Percentiles rank a stretch among this genome's conserved stretches.
These are phyloP conservation scores for Bifiguratus adelaidae DNA, from an alignment of 192 early-diverging fungal genomes.

Conservation along the genomic window DNA sequence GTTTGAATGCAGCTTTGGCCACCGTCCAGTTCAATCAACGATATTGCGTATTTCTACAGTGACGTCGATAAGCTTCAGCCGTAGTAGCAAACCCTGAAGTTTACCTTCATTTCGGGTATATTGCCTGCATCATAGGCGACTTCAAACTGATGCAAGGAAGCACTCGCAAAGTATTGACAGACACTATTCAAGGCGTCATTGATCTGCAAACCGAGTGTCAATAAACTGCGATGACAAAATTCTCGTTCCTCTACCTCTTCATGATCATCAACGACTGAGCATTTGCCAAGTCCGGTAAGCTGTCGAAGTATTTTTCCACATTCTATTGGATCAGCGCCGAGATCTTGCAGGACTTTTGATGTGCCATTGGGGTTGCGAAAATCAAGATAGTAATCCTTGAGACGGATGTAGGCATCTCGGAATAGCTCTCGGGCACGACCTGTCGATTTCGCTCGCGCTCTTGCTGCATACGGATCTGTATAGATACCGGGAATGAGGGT, in stretches of 20 bases:
- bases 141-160: conserved; percentile 65
- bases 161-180: conserved; percentile 71
- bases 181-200: conserved; percentile 48
- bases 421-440: conserved; percentile 51
- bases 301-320: conserved; percentile 48
- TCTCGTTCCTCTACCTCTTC: conserved; percentile 50
- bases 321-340: conserved; percentile 43
- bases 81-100: not conserved
- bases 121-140: conserved; percentile 60
- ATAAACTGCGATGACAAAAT: not conserved
- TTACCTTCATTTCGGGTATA: conserved; percentile 50
- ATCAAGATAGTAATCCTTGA: conserved; percentile 63
- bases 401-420: conserved; percentile 41
- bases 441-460: conserved; percentile 29
- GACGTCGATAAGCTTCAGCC: not conserved
- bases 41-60: conserved; percentile 22
- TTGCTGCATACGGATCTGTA: conserved; percentile 29
- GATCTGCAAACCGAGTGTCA: conserved; percentile 26
- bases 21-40: conserved; percentile 60
- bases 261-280: conserved; percentile 37
- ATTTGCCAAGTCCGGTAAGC: conserved; percentile 36
- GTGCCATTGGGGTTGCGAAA: conserved; percentile 52
- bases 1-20: conserved; percentile 58
- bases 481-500: conserved; percentile 31
- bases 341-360: conserved; percentile 60